These are phyloP conservation scores for Botrytis pseudocinerea DNA, from an alignment of 2,329 filamentous ascomycete genomes.

Conservation along the genomic window DNA sequence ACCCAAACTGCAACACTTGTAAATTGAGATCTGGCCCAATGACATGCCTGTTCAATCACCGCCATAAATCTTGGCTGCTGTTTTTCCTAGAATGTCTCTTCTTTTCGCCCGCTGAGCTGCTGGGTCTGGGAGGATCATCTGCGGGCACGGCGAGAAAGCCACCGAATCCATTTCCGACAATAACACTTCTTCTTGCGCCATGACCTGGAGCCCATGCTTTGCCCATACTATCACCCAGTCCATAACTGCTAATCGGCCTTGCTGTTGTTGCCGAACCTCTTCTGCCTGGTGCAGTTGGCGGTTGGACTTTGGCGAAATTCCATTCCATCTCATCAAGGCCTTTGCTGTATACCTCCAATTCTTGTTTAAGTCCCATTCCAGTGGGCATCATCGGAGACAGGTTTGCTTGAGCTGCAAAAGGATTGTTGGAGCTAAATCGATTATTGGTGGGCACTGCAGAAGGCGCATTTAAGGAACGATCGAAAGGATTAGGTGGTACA, in stretches of 20 bases:
- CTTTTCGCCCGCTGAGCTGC: conserved; percentile 36
- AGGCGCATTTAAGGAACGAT: conserved; percentile 37
- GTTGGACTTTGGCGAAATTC: conserved; percentile 64
- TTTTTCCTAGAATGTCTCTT: conserved; percentile 10
- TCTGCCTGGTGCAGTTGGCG: conserved; percentile 43
- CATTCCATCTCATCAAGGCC: conserved; percentile 67
- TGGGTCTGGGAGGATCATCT: conserved; percentile 44
- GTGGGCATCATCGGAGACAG: conserved; percentile 1
- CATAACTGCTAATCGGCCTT: conserved; percentile 47
- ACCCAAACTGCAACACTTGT: neutral
- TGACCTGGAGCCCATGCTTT: conserved; percentile 47
- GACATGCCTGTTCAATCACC: neutral
- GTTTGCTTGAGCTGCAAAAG: conserved; percentile 32
- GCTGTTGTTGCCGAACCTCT: conserved; percentile 43
- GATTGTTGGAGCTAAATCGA: conserved; percentile 41
- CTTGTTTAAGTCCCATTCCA: conserved; percentile 51
- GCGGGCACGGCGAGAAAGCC: conserved; percentile 65
- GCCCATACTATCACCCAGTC: conserved; percentile 48
- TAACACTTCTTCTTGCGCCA: conserved; percentile 58
- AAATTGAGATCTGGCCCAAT: neutral
- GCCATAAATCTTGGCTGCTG: conserved; percentile 22
- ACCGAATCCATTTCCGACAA: conserved; percentile 68
- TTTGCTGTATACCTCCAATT: conserved; percentile 64
- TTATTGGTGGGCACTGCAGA: conserved; percentile 20
- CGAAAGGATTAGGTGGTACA: conserved; percentile 32